A percentile compares a stretch with the other conserved stretches of the same genome.
Evolutionary conservation across 768 basidiomycete species (phyloP).

Genomic region (Lentinula guzmanii): DNA sequence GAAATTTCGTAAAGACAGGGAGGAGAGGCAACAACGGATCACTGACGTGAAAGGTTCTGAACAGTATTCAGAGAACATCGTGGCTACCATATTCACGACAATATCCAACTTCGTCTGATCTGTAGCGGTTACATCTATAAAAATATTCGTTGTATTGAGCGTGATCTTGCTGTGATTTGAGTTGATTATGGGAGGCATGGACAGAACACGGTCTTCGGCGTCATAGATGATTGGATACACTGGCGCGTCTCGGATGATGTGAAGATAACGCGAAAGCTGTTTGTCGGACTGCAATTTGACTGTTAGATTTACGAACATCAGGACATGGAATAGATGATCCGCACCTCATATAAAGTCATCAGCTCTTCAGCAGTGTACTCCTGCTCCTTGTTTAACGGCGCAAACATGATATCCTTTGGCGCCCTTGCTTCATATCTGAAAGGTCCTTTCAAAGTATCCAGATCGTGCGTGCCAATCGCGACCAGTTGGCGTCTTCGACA

Average conservation of each 20-base stretch:
- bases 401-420: slow-evolving; percentile 88
- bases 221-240: slow-evolving; percentile 99
- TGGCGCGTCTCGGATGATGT: slow-evolving; percentile 89
- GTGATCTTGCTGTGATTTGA: slow-evolving; percentile 97
- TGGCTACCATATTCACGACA: slow-evolving; percentile 88
- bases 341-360: slow-evolving; percentile 91
- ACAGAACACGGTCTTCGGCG: slow-evolving; percentile 76
- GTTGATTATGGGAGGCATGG: slow-evolving; percentile 98
- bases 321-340: slow-evolving; percentile 10
- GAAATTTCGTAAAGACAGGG: slow-evolving; percentile 2
- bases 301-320: background rate
- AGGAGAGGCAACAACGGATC: background rate
- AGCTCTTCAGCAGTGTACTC: slow-evolving; percentile 84
- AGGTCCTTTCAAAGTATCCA: slow-evolving; percentile 82
- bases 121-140: slow-evolving; percentile 95
- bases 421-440: slow-evolving; percentile 82
- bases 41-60: slow-evolving; percentile 86
- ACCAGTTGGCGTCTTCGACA: slow-evolving; percentile 87
- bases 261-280: slow-evolving; percentile 84
- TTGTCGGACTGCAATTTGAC: slow-evolving; percentile 69
- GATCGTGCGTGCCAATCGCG: slow-evolving; percentile 95
- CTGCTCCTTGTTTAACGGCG: slow-evolving; percentile 75
- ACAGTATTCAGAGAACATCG: slow-evolving; percentile 99
- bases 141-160: slow-evolving; percentile 87
- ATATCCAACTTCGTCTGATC: slow-evolving; percentile 96